Evolutionary conservation across 768 basidiomycete species (phyloP).

Genomic region (Grammothele lineata): DNA sequence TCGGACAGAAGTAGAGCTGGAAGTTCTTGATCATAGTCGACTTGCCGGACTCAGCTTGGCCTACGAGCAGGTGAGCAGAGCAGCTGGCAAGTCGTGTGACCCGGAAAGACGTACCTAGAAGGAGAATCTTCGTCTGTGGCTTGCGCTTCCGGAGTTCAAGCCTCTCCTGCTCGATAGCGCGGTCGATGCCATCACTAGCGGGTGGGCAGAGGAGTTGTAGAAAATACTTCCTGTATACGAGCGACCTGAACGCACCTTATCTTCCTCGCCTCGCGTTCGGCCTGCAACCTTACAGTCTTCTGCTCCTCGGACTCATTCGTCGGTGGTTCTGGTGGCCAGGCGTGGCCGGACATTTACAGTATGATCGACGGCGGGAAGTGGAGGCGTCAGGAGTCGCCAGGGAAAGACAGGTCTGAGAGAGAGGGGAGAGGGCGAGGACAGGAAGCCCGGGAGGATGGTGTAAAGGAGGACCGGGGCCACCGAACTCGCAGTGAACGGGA

Average conservation of each 20-base stretch:
- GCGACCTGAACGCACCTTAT: constrained; percentile 9
- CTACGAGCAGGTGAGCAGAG: constrained; percentile 16
- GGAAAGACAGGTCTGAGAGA: too few relatives aligned
- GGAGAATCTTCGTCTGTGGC: constrained; percentile 42
- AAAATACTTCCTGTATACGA: neutral
- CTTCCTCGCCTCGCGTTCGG: constrained; percentile 41
- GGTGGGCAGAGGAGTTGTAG: too few relatives aligned
- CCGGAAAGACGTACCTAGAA: constrained; percentile 40
- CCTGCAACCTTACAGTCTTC: constrained; percentile 31
- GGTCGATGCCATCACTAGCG: constrained; percentile 51
- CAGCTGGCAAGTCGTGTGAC: neutral
- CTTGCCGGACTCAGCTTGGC: constrained; percentile 62
- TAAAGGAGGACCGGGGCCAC: neutral
- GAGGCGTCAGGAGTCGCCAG: too few relatives aligned
- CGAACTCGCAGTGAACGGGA: too few relatives aligned
- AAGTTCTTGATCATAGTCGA: constrained; percentile 61
- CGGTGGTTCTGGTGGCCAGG: constrained; percentile 27
- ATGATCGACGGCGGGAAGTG: too few relatives aligned
- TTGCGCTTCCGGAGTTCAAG: constrained; percentile 33
- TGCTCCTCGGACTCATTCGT: constrained; percentile 38
- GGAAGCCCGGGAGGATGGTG: too few relatives aligned
- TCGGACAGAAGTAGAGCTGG: constrained; percentile 52
- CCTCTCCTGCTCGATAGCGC: constrained; percentile 43
- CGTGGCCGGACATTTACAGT: constrained; percentile 5
- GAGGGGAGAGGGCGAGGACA: too few relatives aligned